These are phyloP conservation scores for Termitomyces sp. DNA, from an alignment of 768 basidiomycete species.

Conservation along the genomic window DNA sequence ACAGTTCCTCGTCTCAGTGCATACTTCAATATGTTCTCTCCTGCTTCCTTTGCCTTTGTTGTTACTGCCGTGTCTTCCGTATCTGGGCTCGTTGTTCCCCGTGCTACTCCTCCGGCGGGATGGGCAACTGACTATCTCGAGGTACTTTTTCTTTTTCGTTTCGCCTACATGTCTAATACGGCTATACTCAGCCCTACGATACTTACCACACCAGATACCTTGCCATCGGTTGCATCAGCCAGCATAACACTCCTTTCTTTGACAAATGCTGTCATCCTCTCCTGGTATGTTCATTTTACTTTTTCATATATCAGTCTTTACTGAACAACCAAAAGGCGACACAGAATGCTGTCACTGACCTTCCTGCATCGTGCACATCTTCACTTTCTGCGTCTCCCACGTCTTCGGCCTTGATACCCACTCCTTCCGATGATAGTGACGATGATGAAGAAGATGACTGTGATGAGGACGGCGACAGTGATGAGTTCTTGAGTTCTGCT, in stretches of 20 bases:
- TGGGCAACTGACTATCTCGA: conserved; percentile 49
- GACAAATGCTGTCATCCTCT: conserved; percentile 71
- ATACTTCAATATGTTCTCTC: conserved; percentile 33
- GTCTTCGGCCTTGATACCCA: conserved; percentile 23
- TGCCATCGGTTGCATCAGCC: conserved; percentile 45
- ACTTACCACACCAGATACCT: conserved; percentile 62
- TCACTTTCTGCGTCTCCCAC: conserved; percentile 23
- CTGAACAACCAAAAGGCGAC: conserved; percentile 34
- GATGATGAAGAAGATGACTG: conserved; percentile 28
- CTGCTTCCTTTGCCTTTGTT: conserved; percentile 40
- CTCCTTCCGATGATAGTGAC: conserved; percentile 31
- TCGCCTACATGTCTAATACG: conserved; percentile 1
- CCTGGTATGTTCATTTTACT: conserved; percentile 36
- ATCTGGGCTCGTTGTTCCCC: conserved; percentile 38
- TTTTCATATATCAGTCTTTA: not conserved
- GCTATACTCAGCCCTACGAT: conserved; percentile 39
- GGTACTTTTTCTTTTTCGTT: conserved; percentile 20
- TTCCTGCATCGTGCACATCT: conserved; percentile 52
- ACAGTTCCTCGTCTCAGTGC: conserved; percentile 22
- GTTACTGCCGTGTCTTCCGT: conserved; percentile 37
- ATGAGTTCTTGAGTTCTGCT: conserved; percentile 17
- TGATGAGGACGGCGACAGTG: conserved; percentile 20
- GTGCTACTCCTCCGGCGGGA: conserved; percentile 35
- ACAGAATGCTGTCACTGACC: conserved; percentile 44
- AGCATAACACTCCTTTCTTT: conserved; percentile 58